Base-by-base conservation (phyloP, 768 basidiomycete species). In the Tephrocybe sp. region DNA sequence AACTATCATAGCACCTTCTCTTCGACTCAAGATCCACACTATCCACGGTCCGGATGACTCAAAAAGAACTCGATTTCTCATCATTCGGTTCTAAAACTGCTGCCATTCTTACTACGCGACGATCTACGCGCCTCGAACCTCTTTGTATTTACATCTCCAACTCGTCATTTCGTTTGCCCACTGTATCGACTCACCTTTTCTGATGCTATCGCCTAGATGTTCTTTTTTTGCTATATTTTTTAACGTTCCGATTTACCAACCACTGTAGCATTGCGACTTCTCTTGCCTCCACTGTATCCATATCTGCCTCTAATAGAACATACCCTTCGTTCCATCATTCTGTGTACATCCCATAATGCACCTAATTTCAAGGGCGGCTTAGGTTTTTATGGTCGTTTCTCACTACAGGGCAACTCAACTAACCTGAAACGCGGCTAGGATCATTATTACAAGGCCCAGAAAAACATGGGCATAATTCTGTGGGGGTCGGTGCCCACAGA, bases 391-490 rank as follows among this genome's bases (percentile, higher is more conserved):
- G n/a, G n/a, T n/a, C n/a, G n/a, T n/a, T n/a, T n/a, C n/a, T n/a
- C 41, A 21, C 37, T 36, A 28, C 26, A 41, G 17, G 26, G 56
- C 39, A 37, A 28, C 8, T 36, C 33, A 24, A 5, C 52, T 59
- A 50, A 77, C 78, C 71, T 81, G 76, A 51, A 73, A 81, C 25
- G 75, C 76, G 2, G 81, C 79, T 20, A 84, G 64, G 1, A 66
- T 75, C 44, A 87, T 69, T 45, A 83, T 84, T 0, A 68, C 64
- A 6, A 85, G 62, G 1, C 85, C 85, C 20, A 86, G 58, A 3
- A 76, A 48, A 8, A 73, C 79, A 55, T 86, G 84, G 24, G 78
- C 48, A 65, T 81, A 84, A 58, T 79, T 81, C 40, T 75, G 82
- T 26, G 76, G 73, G 7, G 81, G 69, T 24, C 84, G 66, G 65